phyloP scores from a whole-genome alignment of 2,329 filamentous ascomycete genomes.

The Diaporthe ilicicola region DNA sequence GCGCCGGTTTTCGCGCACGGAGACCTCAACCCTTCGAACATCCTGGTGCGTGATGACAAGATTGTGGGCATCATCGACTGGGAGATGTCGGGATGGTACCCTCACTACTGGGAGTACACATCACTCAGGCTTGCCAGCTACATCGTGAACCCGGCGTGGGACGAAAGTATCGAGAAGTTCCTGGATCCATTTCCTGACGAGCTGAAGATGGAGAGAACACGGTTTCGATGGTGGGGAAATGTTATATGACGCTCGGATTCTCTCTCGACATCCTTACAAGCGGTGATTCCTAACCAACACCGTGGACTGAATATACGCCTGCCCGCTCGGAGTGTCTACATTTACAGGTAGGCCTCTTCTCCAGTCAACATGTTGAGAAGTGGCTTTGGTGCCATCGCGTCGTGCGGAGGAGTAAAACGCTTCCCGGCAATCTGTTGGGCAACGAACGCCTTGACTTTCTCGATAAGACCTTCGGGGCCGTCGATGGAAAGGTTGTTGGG shows the following conservation, averaged over 20 bases:
- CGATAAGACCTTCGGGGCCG: background rate
- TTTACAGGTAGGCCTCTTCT: background rate
- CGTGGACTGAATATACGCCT: too few species aligned
- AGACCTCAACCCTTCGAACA: conserved; percentile 1
- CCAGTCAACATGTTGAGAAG: background rate
- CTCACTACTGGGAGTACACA: conserved; percentile 5
- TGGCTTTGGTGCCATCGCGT: background rate
- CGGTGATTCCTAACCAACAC: background rate
- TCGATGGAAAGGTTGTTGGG: conserved; percentile 8
- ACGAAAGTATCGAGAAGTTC: background rate
- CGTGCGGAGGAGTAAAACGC: too few species aligned
- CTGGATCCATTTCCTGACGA: background rate
- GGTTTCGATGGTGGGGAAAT: conserved; percentile 8
- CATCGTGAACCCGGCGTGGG: background rate
- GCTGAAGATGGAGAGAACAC: background rate
- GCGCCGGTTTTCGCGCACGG: background rate
- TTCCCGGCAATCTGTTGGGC: background rate
- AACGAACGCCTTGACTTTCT: conserved; percentile 5
- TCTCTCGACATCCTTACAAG: too few species aligned
- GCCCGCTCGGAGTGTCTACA: too few species aligned
- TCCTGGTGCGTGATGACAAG: background rate
- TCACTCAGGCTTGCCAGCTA: background rate
- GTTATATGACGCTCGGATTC: background rate
- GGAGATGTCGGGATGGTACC: conserved; percentile 2
- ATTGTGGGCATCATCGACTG: background rate